Conservation (phyloP, 176 grass and related monocot genomes). For the Stipa capillata region DNA sequence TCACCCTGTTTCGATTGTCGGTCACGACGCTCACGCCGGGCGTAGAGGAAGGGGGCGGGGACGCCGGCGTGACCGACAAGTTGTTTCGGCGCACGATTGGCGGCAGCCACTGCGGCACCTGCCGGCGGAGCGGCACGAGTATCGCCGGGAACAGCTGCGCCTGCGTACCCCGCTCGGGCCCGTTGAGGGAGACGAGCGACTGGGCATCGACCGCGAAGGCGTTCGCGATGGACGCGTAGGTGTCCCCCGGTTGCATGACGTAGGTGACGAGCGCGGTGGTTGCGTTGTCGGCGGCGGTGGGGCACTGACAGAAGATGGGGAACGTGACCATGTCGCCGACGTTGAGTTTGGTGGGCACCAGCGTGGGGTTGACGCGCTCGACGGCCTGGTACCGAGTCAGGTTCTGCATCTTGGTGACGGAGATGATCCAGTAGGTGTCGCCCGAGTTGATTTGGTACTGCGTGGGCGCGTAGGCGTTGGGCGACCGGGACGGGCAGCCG, state of each 20-base stretch:
- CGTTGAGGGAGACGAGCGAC: constrained; percentile 67
- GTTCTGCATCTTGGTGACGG: constrained; percentile 68
- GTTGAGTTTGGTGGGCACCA: constrained; percentile 39
- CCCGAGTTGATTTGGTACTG: constrained; percentile 56
- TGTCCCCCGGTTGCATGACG: constrained; percentile 74
- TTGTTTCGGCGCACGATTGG: constrained; percentile 50
- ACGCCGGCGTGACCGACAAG: neutral
- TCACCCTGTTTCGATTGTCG: constrained; percentile 38
- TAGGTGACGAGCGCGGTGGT: constrained; percentile 72
- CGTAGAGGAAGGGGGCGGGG: constrained; percentile 37
- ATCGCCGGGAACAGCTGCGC: constrained; percentile 39
- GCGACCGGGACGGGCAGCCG: constrained; percentile 38
- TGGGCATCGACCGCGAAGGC: constrained; percentile 48
- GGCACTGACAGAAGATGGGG: constrained; percentile 97
- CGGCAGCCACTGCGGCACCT: constrained; percentile 36
- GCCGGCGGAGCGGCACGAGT: constrained; percentile 52
- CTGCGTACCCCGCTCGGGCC: constrained; percentile 31
- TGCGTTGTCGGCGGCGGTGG: neutral
- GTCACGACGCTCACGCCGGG: neutral
- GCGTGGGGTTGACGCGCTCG: constrained; percentile 62
- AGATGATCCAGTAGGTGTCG: constrained; percentile 70
- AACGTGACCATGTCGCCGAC: constrained; percentile 63
- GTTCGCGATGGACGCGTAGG: constrained; percentile 56
- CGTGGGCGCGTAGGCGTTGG: constrained; percentile 47
- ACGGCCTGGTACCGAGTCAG: constrained; percentile 75